A percentile compares a stretch with the other conserved stretches of the same genome.
Evolutionary conservation across 192 early-diverging fungal species (phyloP).

Genomic region (Podila minutissima): DNA sequence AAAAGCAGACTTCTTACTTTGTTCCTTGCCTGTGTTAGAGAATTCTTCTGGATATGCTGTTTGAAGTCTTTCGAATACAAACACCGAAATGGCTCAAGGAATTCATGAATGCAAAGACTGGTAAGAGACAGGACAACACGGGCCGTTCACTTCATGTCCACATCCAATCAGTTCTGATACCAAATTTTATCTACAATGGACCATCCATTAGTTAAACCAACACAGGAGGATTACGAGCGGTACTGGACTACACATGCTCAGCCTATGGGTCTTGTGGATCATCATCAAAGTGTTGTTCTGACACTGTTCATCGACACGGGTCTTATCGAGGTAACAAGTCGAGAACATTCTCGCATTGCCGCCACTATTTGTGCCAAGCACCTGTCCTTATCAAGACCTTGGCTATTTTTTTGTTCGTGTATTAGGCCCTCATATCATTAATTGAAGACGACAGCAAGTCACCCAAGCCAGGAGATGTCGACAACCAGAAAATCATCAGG

Average conservation of each 20-base stretch:
- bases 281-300: slow-evolving; percentile 75
- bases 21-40: slow-evolving; percentile 55
- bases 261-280: slow-evolving; percentile 70
- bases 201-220: slow-evolving; percentile 22
- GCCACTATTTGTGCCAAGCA: slow-evolving; percentile 8
- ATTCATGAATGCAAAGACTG: slow-evolving; percentile 53
- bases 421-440: slow-evolving; percentile 75
- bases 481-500: slow-evolving; percentile 57
- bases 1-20: too few species aligned
- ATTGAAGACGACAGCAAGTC: slow-evolving; percentile 66
- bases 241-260: slow-evolving; percentile 37
- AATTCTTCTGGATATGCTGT: slow-evolving; percentile 84
- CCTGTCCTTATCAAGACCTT: slow-evolving; percentile 75
- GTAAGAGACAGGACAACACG: slow-evolving; percentile 45
- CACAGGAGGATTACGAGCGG: slow-evolving; percentile 36
- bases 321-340: slow-evolving; percentile 58
- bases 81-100: slow-evolving; percentile 66
- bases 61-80: slow-evolving; percentile 79
- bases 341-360: slow-evolving; percentile 12
- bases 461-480: slow-evolving; percentile 3
- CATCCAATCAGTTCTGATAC: neutral
- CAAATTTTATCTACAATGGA: neutral
- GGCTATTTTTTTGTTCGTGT: neutral
- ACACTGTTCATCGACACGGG: slow-evolving; percentile 83
- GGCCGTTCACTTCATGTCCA: neutral